A percentile compares a stretch with the other conserved stretches of the same genome.
These are phyloP conservation scores for Galium porrigens DNA, from an alignment of 305 asterid genomes.

Conservation along the genomic window DNA sequence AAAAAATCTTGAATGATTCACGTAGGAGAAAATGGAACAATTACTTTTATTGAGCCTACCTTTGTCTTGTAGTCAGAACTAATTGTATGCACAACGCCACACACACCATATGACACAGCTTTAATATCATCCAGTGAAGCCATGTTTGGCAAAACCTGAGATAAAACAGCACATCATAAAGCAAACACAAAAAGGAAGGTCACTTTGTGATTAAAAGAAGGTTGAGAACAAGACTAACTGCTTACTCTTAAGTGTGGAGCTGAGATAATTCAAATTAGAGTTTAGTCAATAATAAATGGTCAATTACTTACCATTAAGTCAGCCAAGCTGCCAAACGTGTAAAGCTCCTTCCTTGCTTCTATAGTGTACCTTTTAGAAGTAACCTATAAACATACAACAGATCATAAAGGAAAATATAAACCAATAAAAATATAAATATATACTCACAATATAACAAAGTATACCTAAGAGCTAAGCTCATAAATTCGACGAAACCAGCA, in stretches of 20 bases:
- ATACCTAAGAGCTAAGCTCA: not conserved
- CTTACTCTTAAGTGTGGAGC: not conserved
- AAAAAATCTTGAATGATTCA: not conserved
- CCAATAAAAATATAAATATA: not conserved
- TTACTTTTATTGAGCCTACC: slow-evolving; percentile 3
- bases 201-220: not conserved
- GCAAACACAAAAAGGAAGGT: slow-evolving; percentile 1
- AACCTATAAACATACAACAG: slow-evolving; percentile 33
- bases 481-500: not conserved
- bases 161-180: slow-evolving; percentile 10
- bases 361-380: slow-evolving; percentile 71
- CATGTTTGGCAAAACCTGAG: slow-evolving; percentile 84
- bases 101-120: slow-evolving; percentile 69
- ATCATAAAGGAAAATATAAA: not conserved
- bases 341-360: slow-evolving; percentile 76
- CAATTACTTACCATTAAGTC: slow-evolving; percentile 65
- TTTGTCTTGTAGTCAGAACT: slow-evolving; percentile 17
- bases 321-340: slow-evolving; percentile 52
- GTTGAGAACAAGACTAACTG: not conserved
- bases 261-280: not conserved
- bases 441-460: not conserved
- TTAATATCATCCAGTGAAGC: slow-evolving; percentile 72
- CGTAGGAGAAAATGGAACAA: not conserved
- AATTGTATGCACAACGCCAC: slow-evolving; percentile 48
- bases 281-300: not conserved